phyloP scores from a whole-genome alignment of 768 basidiomycete genomes.

The Sporobolomyces roseus region DNA sequence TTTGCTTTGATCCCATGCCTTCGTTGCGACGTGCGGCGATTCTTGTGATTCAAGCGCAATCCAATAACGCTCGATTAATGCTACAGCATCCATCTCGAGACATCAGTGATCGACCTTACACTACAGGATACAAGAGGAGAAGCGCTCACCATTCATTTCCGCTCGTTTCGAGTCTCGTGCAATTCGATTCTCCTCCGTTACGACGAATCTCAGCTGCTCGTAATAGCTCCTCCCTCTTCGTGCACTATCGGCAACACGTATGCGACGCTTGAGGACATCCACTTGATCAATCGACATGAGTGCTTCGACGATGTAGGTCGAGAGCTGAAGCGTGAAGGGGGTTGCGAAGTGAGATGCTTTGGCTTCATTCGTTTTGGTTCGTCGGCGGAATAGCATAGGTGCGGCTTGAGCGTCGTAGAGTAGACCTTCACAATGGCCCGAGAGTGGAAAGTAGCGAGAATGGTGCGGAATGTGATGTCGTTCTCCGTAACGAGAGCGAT shows the following conservation, averaged over 20 bases:
- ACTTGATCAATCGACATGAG: background rate
- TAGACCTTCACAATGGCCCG: too few relatives aligned
- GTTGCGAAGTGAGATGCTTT: too few relatives aligned
- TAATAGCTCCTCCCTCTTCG: background rate
- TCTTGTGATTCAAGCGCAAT: background rate
- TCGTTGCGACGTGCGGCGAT: background rate
- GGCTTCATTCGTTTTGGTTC: too few relatives aligned
- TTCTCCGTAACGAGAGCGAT: too few relatives aligned
- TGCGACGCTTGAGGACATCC: background rate
- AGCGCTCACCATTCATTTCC: background rate
- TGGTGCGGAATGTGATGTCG: too few relatives aligned
- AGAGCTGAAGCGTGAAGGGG: background rate
- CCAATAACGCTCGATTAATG: background rate
- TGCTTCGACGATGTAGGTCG: background rate
- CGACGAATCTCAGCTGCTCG: background rate
- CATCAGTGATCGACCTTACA: too few relatives aligned
- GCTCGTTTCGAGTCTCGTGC: background rate
- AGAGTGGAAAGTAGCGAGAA: too few relatives aligned
- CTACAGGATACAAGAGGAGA: background rate
- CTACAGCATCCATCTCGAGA: background rate
- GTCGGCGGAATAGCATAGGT: background rate
- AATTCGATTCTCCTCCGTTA: background rate
- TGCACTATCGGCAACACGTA: background rate
- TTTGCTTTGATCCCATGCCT: background rate
- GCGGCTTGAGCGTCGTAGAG: background rate